Evolutionary conservation across 495 filamentous ascomycete genomes (phyloP), one percentile per base, ranked within the genome.

Genomic region (Hypomontagnella monticulosa): DNA sequence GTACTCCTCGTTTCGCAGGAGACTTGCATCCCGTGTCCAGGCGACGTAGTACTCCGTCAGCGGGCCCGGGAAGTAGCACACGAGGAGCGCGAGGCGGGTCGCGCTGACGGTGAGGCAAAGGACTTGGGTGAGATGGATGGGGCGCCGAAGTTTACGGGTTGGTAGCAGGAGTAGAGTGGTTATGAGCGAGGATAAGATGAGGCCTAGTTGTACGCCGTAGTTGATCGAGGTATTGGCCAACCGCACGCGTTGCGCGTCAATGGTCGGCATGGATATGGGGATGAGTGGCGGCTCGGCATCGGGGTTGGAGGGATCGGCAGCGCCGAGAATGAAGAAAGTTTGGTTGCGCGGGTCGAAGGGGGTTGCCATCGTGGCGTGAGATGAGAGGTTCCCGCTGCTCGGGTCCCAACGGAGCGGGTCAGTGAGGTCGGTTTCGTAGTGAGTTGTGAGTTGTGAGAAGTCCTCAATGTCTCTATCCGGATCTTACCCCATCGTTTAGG

Each of bases 1-100:
- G 40, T 67, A 62, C 38, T 61, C 64, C n/a, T 12, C 14, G 3
- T 37, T 27, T 9, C 18, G 37, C 18, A 67, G 48, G 0, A 57
- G 18, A 16, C 34, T 18, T 10, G 58, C 64, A 30, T 67, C 64
- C 3, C 53, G 52, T 30, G 64, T 67, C 64, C 64, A 67, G 16
- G 58, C 64, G 7, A 67, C 64, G 48, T 67, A 67, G 52, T 62
- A 67, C 52, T 57, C 57, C n/a, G 64, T 57, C 36, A 67, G 10
- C 6, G 64, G 64, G 38, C 64, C 64, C 18, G 64, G 64, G 52
- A 67, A 67, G 53, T 67, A 67, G 6, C 52, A 23, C n/a, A 67
- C 64, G 0, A 67, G 47, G 3, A 67, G 38, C 5, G 14, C 34
- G 32, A 67, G 58, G 3, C 64, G 64, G 4, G 54, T 33, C 6